These are phyloP conservation scores for Tylopilus intermedius DNA, from an alignment of 768 basidiomycete species.

Conservation along the genomic window DNA sequence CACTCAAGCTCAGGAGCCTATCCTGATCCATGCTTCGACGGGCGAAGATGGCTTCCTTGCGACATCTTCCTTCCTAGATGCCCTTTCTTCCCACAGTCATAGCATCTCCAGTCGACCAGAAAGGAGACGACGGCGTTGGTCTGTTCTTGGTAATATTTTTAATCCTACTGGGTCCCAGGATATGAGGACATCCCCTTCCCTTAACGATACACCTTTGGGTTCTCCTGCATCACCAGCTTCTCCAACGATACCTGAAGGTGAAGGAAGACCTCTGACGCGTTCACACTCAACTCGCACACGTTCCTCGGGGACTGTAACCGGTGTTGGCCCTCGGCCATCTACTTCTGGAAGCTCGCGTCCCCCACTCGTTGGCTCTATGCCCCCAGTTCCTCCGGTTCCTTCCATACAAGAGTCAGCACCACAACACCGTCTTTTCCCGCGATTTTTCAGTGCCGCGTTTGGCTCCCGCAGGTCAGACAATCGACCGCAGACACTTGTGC, in stretches of 20 bases:
- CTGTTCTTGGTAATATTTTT: conserved; percentile 53
- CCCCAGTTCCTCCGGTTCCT: conserved; percentile 25
- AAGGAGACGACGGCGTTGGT: conserved; percentile 65
- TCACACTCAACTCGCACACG: conserved; percentile 24
- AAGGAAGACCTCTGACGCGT: conserved; percentile 21
- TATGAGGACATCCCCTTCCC: conserved; percentile 26
- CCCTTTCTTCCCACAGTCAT: conserved; percentile 29
- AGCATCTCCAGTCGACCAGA: conserved; percentile 30
- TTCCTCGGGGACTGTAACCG: conserved; percentile 10
- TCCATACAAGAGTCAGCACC: conserved; percentile 32
- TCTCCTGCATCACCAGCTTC: conserved; percentile 16
- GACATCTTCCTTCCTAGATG: conserved; percentile 47
- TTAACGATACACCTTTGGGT: conserved; percentile 16
- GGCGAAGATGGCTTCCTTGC: conserved; percentile 41
- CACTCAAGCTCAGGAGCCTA: conserved; percentile 60
- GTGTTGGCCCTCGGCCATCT: conserved; percentile 28
- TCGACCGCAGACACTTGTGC: conserved; percentile 32
- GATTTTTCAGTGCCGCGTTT: conserved; percentile 65
- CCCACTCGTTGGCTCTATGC: conserved; percentile 15
- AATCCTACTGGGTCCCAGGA: conserved; percentile 21
- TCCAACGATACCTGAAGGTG: conserved; percentile 18
- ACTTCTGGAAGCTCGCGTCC: conserved; percentile 31
- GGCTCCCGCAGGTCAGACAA: conserved; percentile 57
- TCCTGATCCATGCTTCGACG: conserved; percentile 48
- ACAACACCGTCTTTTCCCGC: conserved; percentile 65